Evolutionary conservation across 352 stramenopile genomes (phyloP), one percentile per base, ranked within the genome.

Genomic region (Blastocystis hominis): DNA sequence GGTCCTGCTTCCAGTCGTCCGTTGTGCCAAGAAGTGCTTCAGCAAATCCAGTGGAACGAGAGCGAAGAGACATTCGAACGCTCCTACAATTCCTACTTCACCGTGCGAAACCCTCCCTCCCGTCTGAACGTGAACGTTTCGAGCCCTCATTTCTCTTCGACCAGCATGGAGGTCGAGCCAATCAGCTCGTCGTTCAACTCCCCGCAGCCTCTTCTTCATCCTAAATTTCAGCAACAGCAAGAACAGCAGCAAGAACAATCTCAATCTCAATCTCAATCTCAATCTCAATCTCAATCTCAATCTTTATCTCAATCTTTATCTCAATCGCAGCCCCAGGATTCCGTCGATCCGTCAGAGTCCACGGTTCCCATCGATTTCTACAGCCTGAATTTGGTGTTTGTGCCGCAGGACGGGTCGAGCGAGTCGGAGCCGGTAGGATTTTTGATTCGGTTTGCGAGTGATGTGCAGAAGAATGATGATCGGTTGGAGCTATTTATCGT

Each of bases 311-410:
- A 56, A 20, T 56, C 50, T 20, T 20, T 20, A 56, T 56, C 50
- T 20, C 50, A 56, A 56, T 20, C 50, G 10, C 50, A 56, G 20
- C 20, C 50, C 50, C 50, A 56, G 20, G 10, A 56, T 56, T 20
- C 10, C 24, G 24, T 30, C 24, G 24, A 30, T 30, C 24, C 24
- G 24, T 30, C 24, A 30, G 38, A 62, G 38, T 34, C 20, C 7
- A 56, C 42, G 24, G 7, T 61, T 24, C 40, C 68, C 20, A 36
- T 78, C 1, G 50, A 44, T 7, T 78, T 78, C 36, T 78, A 42
- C 68, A 78, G 59, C 20, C 13, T 78, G 42, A 56, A 78, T 62
- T 56, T 78, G n/a, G 50, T 59, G n/a, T 59, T 59, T 59, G 50
- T n/a, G n/a, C 13, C 10, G 50, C 50, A 59, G 44, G 44, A 62